Evolutionary conservation across 2,329 filamentous ascomycete genomes (phyloP), one percentile per base, ranked within the genome.

Genomic region (Lojkania enalia): DNA sequence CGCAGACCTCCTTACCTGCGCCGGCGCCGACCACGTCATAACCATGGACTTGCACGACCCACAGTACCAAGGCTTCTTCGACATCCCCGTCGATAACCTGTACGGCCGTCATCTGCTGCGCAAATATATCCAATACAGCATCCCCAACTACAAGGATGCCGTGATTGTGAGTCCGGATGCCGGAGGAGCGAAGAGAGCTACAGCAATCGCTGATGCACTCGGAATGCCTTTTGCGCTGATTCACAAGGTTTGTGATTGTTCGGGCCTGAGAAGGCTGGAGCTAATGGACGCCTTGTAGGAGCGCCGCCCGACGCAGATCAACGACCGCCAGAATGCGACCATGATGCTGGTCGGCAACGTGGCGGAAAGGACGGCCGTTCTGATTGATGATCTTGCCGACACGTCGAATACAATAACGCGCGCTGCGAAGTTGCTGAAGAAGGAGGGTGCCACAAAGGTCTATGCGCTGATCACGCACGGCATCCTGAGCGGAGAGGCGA

Each of bases 11-110:
- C 78, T 99, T 55, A 96, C 90, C 30, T 96, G 91, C 72, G 92
- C 94, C 52, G 94, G 94, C 54, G 90, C 94, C 35, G 92, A 99
- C 70, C 94, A 97, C 71, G 86, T 94, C 67, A 96, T 97, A 68
- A 96, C 92, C 21, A 95, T 99, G 88, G 94, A 99, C 66, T 80
- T 99, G 40, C 64, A 68, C 39, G 92, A 96, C 70, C 88, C 90
- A 31, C 90, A 99, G 72, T 97, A 97, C 66, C 94, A 99, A 72
- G 94, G 94, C 42, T 99, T 96, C 78, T 97, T 99, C 66, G 92
- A 99, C 66, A 96, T 97, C 46, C 94, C 94, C 2, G 94, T 99
- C 44, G 94, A 99, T 74, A 99, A 99, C 69, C 79, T 99, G 14
- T 97, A 97, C 73, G 92, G 86, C 44, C 84, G 88, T 58, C 85